Conservation (phyloP, 176 grass and related monocot genomes). For the Typha latifolia region DNA sequence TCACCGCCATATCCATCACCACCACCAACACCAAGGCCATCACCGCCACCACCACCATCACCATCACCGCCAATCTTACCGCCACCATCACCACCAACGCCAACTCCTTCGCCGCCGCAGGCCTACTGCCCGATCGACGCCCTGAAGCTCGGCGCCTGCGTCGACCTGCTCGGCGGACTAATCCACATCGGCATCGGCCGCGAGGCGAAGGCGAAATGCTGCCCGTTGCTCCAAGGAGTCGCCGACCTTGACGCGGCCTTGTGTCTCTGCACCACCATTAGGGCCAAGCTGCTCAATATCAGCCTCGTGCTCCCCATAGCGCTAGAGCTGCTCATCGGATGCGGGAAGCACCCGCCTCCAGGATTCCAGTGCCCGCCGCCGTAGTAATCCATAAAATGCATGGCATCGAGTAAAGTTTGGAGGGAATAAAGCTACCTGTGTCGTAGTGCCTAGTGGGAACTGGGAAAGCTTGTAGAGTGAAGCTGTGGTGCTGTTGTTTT, state of each 20-base stretch:
- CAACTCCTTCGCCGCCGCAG: constrained; percentile 7
- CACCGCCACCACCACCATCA: background rate
- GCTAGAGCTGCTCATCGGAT: constrained; percentile 60
- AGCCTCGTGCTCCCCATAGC: constrained; percentile 59
- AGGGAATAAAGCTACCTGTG: too few species aligned
- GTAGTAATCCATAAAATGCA: constrained; percentile 2
- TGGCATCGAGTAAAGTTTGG: too few species aligned
- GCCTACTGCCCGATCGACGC: constrained; percentile 57
- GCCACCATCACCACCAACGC: background rate
- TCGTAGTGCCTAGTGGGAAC: too few species aligned
- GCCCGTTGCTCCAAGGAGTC: constrained; percentile 56
- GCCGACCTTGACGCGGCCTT: constrained; percentile 82
- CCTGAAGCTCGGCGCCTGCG: constrained; percentile 70
- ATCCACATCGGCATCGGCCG: constrained; percentile 60
- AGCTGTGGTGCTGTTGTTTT: too few species aligned
- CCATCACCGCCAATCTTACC: background rate
- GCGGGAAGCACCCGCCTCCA: constrained; percentile 52
- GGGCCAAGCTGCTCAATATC: constrained; percentile 47
- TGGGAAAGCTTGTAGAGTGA: too few species aligned
- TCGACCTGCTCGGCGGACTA: constrained; percentile 62
- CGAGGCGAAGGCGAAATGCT: constrained; percentile 42
- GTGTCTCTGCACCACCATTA: constrained; percentile 72
- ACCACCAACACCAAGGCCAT: background rate
- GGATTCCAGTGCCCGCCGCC: constrained; percentile 50
- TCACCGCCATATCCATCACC: background rate